Conservation (phyloP, 176 grass and related monocot genomes). For the Rhynchospora breviuscula region DNA sequence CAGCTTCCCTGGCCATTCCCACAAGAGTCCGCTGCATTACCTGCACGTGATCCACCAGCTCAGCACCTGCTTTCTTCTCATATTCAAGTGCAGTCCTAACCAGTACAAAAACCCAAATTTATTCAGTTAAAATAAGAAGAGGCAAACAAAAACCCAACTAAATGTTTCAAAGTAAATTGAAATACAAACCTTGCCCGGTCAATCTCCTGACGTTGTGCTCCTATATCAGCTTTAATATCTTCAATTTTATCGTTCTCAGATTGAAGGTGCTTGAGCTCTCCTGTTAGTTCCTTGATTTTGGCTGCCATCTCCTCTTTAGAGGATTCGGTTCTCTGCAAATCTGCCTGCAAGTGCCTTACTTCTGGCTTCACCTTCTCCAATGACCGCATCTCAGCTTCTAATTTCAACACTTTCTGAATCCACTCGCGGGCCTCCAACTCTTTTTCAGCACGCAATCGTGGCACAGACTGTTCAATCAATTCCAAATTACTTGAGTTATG, state of each 20-base stretch:
- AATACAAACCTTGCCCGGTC: conserved; percentile 31
- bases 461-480: conserved; percentile 22
- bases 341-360: conserved; percentile 17
- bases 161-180: background rate
- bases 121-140: background rate
- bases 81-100: conserved; percentile 24
- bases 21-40: conserved; percentile 42
- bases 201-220: conserved; percentile 32
- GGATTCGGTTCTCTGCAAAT: conserved; percentile 22
- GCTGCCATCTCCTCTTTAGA: conserved; percentile 24
- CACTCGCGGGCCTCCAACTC: conserved; percentile 36
- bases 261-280: conserved; percentile 33
- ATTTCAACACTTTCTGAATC: conserved; percentile 37
- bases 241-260: conserved; percentile 35
- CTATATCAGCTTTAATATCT: conserved; percentile 24
- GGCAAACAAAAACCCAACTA: background rate
- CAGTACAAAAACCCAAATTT: background rate
- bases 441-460: conserved; percentile 34
- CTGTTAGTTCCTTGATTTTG: conserved; percentile 31
- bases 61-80: conserved; percentile 36
- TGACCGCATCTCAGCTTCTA: conserved; percentile 37
- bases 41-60: conserved; percentile 33
- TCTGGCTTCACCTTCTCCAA: conserved; percentile 28
- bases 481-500: too few relatives aligned
- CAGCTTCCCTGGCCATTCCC: conserved; percentile 33